Percentiles rank a stretch among this genome's conserved stretches.
Conservation (phyloP, 805 yeast species). For the Suhomyces emberorum region DNA sequence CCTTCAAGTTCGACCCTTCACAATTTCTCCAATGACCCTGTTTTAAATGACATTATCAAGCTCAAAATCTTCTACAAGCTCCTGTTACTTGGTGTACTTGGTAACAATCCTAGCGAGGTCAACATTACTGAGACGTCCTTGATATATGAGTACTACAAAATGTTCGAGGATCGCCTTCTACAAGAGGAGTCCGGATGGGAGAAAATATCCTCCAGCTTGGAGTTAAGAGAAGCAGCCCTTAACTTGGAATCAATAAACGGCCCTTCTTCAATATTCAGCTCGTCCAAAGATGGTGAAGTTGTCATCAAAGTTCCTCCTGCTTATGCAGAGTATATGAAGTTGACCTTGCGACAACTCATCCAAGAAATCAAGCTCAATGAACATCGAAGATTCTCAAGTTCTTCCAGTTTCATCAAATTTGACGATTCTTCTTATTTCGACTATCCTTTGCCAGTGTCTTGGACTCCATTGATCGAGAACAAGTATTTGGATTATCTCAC, state of each 20-base stretch:
- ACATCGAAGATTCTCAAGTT: conserved; percentile 20
- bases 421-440: conserved; percentile 20
- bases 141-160: conserved; percentile 2
- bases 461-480: conserved; percentile 36
- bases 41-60: conserved; percentile 29
- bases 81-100: conserved; percentile 34
- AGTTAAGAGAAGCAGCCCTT: neutral
- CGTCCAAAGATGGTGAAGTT: conserved; percentile 11
- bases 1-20: conserved; percentile 11
- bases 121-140: neutral
- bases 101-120: conserved; percentile 27
- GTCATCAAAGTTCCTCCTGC: conserved; percentile 14
- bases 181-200: neutral
- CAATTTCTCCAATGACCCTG: conserved; percentile 29
- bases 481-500: conserved; percentile 21
- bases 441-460: conserved; percentile 35
- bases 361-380: conserved; percentile 16
- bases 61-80: conserved; percentile 34
- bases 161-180: conserved; percentile 3
- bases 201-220: conserved; percentile 2
- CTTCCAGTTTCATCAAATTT: conserved; percentile 26
- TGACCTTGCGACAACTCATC: conserved; percentile 24
- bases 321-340: conserved; percentile 18
- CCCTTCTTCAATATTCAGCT: conserved; percentile 2
- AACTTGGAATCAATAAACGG: neutral